A percentile compares a stretch with the other conserved stretches of the same genome.
These are phyloP conservation scores for Nakaseomyces kungkrabaensis DNA, from an alignment of 1,139 yeast genomes.

Conservation along the genomic window DNA sequence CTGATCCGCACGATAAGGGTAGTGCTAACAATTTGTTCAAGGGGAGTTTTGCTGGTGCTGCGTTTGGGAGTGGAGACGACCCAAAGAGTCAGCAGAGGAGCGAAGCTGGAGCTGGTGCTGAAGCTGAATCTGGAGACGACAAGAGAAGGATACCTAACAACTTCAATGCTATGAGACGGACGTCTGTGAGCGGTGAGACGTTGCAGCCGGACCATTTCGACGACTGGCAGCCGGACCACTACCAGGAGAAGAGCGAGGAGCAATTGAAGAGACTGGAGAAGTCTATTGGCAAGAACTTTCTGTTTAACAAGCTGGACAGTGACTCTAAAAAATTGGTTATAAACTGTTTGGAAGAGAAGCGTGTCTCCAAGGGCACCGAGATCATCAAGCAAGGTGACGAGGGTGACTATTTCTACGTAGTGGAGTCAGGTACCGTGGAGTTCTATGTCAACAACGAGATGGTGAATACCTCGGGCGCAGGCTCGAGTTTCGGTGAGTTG, in stretches of 20 bases:
- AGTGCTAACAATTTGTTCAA: conserved; percentile 33
- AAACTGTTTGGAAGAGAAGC: conserved; percentile 68
- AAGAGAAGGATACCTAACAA: conserved; percentile 1
- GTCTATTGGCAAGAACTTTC: conserved; percentile 68
- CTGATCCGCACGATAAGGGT: conserved; percentile 6
- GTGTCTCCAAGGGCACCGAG: conserved; percentile 47
- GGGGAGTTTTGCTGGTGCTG: conserved; percentile 37
- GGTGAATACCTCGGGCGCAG: conserved; percentile 69
- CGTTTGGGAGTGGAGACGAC: conserved; percentile 20
- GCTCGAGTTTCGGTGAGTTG: conserved; percentile 90
- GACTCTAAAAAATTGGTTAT: conserved; percentile 70
- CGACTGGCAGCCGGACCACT: conserved; percentile 70
- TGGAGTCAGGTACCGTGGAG: conserved; percentile 78
- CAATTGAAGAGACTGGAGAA: conserved; percentile 62
- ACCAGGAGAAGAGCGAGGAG: conserved; percentile 46
- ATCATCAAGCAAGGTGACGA: conserved; percentile 92
- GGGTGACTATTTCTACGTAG: conserved; percentile 87
- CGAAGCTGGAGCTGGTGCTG: not conserved
- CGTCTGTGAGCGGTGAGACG: conserved; percentile 76
- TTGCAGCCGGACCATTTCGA: conserved; percentile 37
- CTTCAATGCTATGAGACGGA: conserved; percentile 75
- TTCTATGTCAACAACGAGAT: conserved; percentile 63
- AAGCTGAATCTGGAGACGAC: not conserved
- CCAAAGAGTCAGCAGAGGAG: conserved; percentile 7
- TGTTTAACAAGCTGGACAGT: conserved; percentile 68